A percentile compares a stretch with the other conserved stretches of the same genome.
Conservation (phyloP, 129 eudicot species). For the Tagetes patula region DNA sequence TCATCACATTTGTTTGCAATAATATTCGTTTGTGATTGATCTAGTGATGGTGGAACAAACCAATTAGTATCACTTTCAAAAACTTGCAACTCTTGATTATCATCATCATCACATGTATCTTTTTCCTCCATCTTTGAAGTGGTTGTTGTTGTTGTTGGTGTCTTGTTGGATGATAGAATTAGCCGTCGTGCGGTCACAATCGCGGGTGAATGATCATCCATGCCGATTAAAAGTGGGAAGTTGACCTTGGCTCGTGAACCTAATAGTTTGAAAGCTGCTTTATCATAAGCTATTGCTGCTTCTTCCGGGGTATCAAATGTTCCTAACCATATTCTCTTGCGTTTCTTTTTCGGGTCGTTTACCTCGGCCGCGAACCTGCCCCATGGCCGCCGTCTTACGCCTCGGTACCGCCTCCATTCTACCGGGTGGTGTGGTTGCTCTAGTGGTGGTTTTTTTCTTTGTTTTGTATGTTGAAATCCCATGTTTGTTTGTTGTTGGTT, state of each 20-base stretch:
- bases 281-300: constrained; percentile 38
- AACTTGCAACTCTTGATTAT: not conserved
- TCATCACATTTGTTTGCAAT: not conserved
- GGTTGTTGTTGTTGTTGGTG: not conserved
- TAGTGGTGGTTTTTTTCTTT: constrained; percentile 1
- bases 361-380: constrained; percentile 41
- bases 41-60: not conserved
- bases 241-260: constrained; percentile 42
- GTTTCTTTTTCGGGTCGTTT: constrained; percentile 31
- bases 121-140: not conserved
- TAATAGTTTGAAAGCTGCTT: constrained; percentile 35
- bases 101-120: not conserved
- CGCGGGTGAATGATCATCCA: constrained; percentile 4
- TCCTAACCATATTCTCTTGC: constrained; percentile 37
- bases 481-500: constrained; percentile 11
- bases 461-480: constrained; percentile 10
- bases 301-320: constrained; percentile 33
- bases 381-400: constrained; percentile 40
- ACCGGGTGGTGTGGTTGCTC: not conserved
- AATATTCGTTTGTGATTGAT: constrained; percentile 1
- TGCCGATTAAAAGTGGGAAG: constrained; percentile 33
- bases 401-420: constrained; percentile 33
- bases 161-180: constrained; percentile 4
- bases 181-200: constrained; percentile 12
- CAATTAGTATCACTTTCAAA: not conserved